These are phyloP conservation scores for Fusarium sp. DNA, from an alignment of 2,329 filamentous ascomycete species.

Conservation along the genomic window DNA sequence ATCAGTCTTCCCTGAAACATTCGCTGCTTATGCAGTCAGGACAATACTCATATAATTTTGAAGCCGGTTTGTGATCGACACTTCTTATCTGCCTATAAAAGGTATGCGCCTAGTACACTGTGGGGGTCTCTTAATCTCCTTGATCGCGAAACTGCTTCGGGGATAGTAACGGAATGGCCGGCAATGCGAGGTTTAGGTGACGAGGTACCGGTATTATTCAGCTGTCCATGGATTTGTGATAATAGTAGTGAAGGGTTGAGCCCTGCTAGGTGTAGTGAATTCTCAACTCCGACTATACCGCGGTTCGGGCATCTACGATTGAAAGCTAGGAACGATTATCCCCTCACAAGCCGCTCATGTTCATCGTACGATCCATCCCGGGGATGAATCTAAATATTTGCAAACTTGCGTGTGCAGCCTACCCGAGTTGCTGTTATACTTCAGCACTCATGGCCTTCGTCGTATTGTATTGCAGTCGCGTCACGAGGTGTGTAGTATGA, in stretches of 20 bases:
- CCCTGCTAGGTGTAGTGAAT: neutral
- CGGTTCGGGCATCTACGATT: conserved; percentile 14
- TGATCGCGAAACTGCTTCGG: neutral
- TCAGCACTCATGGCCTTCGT: neutral
- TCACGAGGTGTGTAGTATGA: neutral
- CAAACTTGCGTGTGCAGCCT: neutral
- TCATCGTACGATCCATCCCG: neutral
- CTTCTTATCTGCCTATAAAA: conserved; percentile 10
- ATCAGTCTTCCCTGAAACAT: conserved; percentile 16
- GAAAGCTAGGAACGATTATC: neutral
- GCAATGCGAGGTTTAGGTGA: neutral
- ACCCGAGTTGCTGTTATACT: neutral
- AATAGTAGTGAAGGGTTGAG: neutral
- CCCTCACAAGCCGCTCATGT: neutral
- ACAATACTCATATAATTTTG: conserved; percentile 16
- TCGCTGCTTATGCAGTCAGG: neutral
- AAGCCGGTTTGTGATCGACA: conserved; percentile 17
- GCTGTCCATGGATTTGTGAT: neutral
- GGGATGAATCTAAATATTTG: neutral
- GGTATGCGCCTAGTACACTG: conserved; percentile 17
- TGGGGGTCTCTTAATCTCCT: conserved; percentile 23
- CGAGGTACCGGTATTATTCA: neutral
- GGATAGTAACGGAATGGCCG: conserved; percentile 8
- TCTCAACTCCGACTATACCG: neutral
- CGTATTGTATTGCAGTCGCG: neutral